A percentile compares a stretch with the other conserved stretches of the same genome.
These are phyloP conservation scores for Rhizomucor miehei DNA, from an alignment of 371 early-diverging fungal species.

Conservation along the genomic window DNA sequence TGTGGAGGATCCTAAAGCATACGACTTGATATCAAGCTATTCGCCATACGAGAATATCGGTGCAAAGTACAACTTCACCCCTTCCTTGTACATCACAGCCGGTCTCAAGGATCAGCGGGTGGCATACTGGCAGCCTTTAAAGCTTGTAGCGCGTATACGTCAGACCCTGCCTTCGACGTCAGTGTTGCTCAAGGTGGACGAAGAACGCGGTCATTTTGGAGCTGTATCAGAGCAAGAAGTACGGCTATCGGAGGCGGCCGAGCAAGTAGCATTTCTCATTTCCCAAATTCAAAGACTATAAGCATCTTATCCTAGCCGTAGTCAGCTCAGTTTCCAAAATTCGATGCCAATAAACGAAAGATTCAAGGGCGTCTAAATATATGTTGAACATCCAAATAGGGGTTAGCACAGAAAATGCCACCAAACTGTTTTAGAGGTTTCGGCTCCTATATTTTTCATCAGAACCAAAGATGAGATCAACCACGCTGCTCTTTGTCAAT, in stretches of 20 bases:
- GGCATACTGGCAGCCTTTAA: conserved; percentile 74
- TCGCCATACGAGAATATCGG: conserved; percentile 82
- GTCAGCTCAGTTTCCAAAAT: too few relatives aligned
- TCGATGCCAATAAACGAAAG: too few relatives aligned
- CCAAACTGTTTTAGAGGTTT: too few relatives aligned
- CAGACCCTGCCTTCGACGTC: conserved; percentile 6
- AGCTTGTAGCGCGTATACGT: conserved; percentile 59
- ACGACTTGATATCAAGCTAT: conserved; percentile 61
- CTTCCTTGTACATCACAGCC: conserved; percentile 73
- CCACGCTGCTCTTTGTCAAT: conserved; percentile 15
- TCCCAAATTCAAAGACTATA: conserved; percentile 33
- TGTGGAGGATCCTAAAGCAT: conserved; percentile 41
- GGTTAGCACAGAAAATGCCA: too few relatives aligned
- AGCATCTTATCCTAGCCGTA: conserved; percentile 1
- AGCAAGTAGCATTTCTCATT: conserved; percentile 52
- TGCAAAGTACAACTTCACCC: conserved; percentile 14
- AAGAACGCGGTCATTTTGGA: conserved; percentile 57
- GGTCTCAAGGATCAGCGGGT: conserved; percentile 78
- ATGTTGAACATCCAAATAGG: too few relatives aligned
- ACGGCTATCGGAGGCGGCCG: conserved; percentile 43
- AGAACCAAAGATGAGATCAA: too few relatives aligned
- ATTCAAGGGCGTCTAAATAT: too few relatives aligned
- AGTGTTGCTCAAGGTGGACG: conserved; percentile 34
- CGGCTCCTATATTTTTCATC: too few relatives aligned
- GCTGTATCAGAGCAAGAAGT: conserved; percentile 41